Base-by-base conservation (phyloP, 2,329 filamentous ascomycete genomes). In the Fusarium cyanostomum region DNA sequence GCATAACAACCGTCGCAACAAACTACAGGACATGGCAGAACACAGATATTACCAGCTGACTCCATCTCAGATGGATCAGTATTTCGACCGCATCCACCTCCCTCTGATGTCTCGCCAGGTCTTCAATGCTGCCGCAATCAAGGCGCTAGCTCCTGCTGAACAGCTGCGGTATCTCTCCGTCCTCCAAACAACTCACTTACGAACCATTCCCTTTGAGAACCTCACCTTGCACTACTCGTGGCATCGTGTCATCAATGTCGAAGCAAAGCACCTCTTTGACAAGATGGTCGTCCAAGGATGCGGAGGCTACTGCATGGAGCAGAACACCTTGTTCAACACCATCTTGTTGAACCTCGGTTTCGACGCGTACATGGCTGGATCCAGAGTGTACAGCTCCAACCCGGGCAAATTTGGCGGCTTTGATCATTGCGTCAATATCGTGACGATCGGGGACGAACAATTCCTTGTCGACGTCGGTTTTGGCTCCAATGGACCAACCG, bases 291-390 rank as follows among this genome's bases (percentile, higher is more conserved):
- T 8, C 3, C 52, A 62, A 28, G 52, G n/a, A 21, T 45, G 59
- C 18, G 59, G 59, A n/a, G 59, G 59, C 0, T 62, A 62, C 10
- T 62, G 59, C 1, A 62, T 62, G 58, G 59, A 62, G 9, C 62
- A 62, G 15, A 62, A 62, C 7, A 49, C 11, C 2, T 62, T 62
- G 15, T 62, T 62, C 15, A 33, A 62, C 8, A 49, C 59, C 0
- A 37, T 62, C 15, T 52, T 62, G 11, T 39, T 62, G 8, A 46
- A 58, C 0, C 8, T 62, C 0, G 59, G 59, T 0, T 62, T 43
- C 1, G 39, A 62, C 3, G 45, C 45, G 4, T 52, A 62, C 2
- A 52, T 52, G 59, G 52, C 46, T 5, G 35, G 34, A 5, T 41
- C 58, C 2, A 62, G 59, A 5, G 59, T 62, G 0, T 62, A 46